Conservation (phyloP, 495 filamentous ascomycete species). For the Penicillium parvum region DNA sequence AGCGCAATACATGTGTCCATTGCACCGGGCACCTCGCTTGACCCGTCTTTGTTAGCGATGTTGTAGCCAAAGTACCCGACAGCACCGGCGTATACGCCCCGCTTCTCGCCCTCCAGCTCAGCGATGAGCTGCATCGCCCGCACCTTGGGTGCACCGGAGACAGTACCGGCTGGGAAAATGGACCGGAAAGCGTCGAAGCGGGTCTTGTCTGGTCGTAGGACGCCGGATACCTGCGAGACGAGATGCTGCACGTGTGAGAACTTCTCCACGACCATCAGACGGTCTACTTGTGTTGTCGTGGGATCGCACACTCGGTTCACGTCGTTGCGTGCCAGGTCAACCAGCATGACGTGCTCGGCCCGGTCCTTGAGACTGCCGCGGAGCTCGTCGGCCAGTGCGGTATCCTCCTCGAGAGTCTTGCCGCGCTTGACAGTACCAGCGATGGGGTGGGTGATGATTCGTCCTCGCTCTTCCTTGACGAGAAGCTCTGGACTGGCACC, state of each 20-base stretch:
- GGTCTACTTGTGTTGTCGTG: conserved; percentile 78
- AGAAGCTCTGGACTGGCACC: conserved; percentile 92
- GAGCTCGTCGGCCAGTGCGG: conserved; percentile 70
- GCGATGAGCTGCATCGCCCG: conserved; percentile 95
- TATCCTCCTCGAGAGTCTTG: conserved; percentile 73
- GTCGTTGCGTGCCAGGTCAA: conserved; percentile 96
- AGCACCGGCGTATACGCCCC: conserved; percentile 94
- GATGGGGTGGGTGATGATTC: conserved; percentile 95
- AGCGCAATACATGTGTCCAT: conserved; percentile 99
- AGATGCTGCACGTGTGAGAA: conserved; percentile 98
- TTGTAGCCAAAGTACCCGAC: conserved; percentile 70
- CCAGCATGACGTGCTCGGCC: conserved; percentile 97
- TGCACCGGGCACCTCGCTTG: conserved; percentile 59
- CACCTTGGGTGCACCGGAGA: conserved; percentile 92
- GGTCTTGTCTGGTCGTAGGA: conserved; percentile 74
- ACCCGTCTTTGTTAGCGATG: conserved; percentile 35
- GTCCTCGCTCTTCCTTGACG: conserved; percentile 80
- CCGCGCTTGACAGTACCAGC: conserved; percentile 91
- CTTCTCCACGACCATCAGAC: conserved; percentile 91
- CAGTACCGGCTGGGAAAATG: conserved; percentile 94
- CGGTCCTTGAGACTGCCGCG: conserved; percentile 82
- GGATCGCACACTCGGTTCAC: conserved; percentile 96
- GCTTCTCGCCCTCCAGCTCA: conserved; percentile 87
- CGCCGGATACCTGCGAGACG: conserved; percentile 88
- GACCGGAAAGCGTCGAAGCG: conserved; percentile 93